A percentile compares a stretch with the other conserved stretches of the same genome.
Conservation (phyloP, 805 yeast species). For the Sugiyamaella valdiviana region DNA sequence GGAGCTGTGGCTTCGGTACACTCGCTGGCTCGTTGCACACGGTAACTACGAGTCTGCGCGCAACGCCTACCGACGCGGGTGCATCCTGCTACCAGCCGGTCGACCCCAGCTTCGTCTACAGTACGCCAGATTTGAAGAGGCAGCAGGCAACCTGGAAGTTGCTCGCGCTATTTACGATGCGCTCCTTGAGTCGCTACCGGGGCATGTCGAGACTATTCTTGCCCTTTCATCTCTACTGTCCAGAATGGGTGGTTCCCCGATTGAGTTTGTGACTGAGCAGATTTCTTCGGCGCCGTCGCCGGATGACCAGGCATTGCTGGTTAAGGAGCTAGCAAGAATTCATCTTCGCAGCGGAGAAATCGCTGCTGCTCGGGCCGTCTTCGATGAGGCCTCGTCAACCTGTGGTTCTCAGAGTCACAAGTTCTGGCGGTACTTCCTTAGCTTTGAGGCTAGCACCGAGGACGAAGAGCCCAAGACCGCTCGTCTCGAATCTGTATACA, state of each 20-base stretch:
- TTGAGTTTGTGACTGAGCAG: not conserved
- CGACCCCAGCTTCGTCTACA: slow-evolving; percentile 25
- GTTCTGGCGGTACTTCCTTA: slow-evolving; percentile 31
- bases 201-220: slow-evolving; percentile 26
- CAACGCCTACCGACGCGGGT: slow-evolving; percentile 47
- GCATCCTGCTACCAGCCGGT: slow-evolving; percentile 30
- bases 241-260: slow-evolving; percentile 2
- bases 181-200: slow-evolving; percentile 27
- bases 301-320: slow-evolving; percentile 8
- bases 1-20: slow-evolving; percentile 63
- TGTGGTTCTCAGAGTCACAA: slow-evolving; percentile 18
- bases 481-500: slow-evolving; percentile 10
- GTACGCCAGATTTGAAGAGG: slow-evolving; percentile 30
- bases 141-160: slow-evolving; percentile 21
- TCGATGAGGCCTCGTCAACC: not conserved
- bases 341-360: not conserved
- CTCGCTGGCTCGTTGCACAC: slow-evolving; percentile 43
- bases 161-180: slow-evolving; percentile 26
- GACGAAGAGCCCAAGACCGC: slow-evolving; percentile 6
- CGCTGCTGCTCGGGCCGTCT: not conserved
- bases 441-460: slow-evolving; percentile 24
- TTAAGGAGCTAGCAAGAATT: not conserved
- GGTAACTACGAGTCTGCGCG: slow-evolving; percentile 33
- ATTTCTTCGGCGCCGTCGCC: not conserved
- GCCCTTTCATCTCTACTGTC: slow-evolving; percentile 9